Conservation (phyloP, 1,139 yeast genomes). For the Kodamaea sp. region DNA sequence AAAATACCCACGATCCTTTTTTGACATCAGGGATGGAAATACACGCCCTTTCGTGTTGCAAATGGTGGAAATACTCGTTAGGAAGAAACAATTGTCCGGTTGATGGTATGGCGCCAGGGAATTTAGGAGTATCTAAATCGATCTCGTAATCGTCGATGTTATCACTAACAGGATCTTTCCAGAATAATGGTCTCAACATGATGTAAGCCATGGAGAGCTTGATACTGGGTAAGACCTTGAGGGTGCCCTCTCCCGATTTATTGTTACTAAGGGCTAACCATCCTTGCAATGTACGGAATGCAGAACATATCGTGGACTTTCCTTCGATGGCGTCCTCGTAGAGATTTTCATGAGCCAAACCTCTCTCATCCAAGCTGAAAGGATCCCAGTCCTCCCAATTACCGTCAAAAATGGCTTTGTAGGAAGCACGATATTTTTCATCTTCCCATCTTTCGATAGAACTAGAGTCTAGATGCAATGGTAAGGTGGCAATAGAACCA, state of each 20-base stretch:
- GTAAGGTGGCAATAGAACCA: not conserved
- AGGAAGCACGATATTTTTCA: not conserved
- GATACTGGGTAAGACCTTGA: constrained; percentile 41
- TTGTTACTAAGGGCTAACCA: constrained; percentile 45
- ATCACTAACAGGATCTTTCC: constrained; percentile 21
- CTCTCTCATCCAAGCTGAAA: not conserved
- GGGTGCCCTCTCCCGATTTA: constrained; percentile 46
- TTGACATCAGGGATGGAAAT: constrained; percentile 35
- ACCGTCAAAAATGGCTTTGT: not conserved
- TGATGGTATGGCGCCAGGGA: constrained; percentile 34
- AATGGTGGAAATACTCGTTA: constrained; percentile 27
- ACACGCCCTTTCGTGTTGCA: constrained; percentile 25
- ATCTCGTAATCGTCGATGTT: constrained; percentile 23
- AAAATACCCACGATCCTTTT: constrained; percentile 47
- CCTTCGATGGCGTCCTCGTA: not conserved
- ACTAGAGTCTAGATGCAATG: not conserved
- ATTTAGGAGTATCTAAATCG: constrained; percentile 21
- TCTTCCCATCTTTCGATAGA: not conserved
- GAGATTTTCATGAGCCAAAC: not conserved
- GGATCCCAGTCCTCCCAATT: not conserved
- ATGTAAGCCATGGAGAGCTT: constrained; percentile 41
- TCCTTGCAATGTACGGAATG: constrained; percentile 50
- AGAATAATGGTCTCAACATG: constrained; percentile 47
- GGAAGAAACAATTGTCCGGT: constrained; percentile 27
- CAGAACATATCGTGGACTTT: constrained; percentile 24